Base-by-base conservation (phyloP, 495 filamentous ascomycete genomes). In the Penicillium nucicola region DNA sequence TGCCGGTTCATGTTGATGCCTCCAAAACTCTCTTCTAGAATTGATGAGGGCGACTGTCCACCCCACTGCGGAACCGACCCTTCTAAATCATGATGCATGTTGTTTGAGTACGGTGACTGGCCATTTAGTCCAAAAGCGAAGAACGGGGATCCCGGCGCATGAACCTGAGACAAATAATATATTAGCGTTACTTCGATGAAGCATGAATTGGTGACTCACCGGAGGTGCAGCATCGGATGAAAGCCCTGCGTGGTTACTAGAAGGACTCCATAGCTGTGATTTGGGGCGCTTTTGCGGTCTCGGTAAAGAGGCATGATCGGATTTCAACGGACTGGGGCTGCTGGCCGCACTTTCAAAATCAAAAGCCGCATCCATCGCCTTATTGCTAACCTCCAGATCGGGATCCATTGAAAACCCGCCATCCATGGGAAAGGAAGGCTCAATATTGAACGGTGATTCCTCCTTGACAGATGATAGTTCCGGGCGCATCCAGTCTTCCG, bases 321-420 rank as follows among this genome's bases (percentile, higher is more conserved):
- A 54, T 38, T 70, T 73, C 51, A 81, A 66, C 23, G 77, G 71
- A 56, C 72, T 82, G 12, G 87, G 84, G 52, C 82, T 88, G 59
- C 78, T 84, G 1, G 83, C 80, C 13, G 84, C 84, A 55, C 83
- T 85, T 22, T 86, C 83, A 60, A 89, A 87, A 55, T 87, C 83
- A 57, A 88, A 87, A 18, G 80, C 76, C 31, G 79, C 74, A 55
- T 82, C 77, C 83, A 88, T 85, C 3, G 72, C 73, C 42, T 74
- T 77, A 63, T 85, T 82, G 60, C 75, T 84, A 31, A 76, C 75
- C 52, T 79, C 76, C 42, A 79, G 61, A 46, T 80, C 76, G 30
- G 71, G 53, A 39, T 71, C 69, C 58, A 70, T 56, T 1, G 65
- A 48, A 38, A 69, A 67, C 0, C 52, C 46, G 11, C 45, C 50